Evolutionary conservation across 108 stramenopile species (phyloP), one percentile per base, ranked within the genome.

Genomic region (Fragilaria radians): DNA sequence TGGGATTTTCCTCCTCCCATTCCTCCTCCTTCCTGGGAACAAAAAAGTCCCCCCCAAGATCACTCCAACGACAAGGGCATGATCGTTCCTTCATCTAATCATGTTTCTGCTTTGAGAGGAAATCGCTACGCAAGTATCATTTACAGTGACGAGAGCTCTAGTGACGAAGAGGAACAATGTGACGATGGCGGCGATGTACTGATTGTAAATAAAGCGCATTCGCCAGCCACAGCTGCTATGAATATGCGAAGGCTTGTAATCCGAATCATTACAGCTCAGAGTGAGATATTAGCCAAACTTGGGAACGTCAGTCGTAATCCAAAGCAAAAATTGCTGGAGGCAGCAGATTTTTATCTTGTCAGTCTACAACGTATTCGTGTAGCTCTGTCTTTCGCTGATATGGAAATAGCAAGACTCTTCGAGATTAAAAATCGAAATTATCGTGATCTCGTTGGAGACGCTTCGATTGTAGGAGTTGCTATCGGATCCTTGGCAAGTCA

Each of bases 401-500:
- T 54, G 14, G 51, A 24, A n/a, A 56, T 46, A 21, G 21, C 61
- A 9, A 21, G 29, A 18, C 26, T n/a, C 0, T 49, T 49, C 54
- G 30, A 48, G 3, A 18, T 14, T 46, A 25, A 51, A 24, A 49
- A 18, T 4, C 63, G 19, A 5, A n/a, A 22, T 24, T 22, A 36
- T 27, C 27, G 46, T 22, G 57, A 29, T 4, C 47, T 77, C 17
- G 61, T 30, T 24, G 61, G 55, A 17, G 76, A 77, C 50, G 70
- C 76, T 11, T 28, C 48, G 23, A 77, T 77, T 36, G 76, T 72
- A 0, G 58, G 42, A 19, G 76, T 77, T 1, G 54, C 71, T 14
- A 64, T 65, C 19, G 30, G 48, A 45, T 60, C 56, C 5, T 25
- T 77, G 48, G 49, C 52, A 9, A 28, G 32, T 29, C 47, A 27